Evolutionary conservation across 192 early-diverging fungal genomes (phyloP), one percentile per base, ranked within the genome.

Genomic region (Haplosporangium gracile): DNA sequence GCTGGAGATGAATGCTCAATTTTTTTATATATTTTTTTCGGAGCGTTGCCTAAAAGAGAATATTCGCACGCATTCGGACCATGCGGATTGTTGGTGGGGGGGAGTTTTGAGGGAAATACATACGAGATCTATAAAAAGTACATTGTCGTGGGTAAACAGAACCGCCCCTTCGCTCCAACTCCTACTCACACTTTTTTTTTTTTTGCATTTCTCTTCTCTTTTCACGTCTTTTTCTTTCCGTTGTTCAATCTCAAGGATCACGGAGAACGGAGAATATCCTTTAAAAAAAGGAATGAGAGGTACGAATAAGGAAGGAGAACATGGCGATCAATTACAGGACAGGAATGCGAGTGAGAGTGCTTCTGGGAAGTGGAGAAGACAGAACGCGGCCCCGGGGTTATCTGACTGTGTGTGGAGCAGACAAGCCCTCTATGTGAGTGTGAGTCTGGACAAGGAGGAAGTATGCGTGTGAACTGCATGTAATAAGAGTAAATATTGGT

Each of bases 61-160:
- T 71, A 42, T 71, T 71, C 70, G 70, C 70, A 71, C 70, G 70
- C 70, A 71, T 71, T 42, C 70, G 60, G 60, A 34, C 60, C 60
- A 65, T 65, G 60, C 60, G 60, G 32, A 65, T 29, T 29, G 60
- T 32, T 65, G 60, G 60, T 65, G 60, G 60, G 60, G 26, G 9
- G 24, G 8, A 20, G 60, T 29, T 34, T 10, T 29, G 55, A 57
- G 55, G 55, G 24, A 57, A 26, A 51, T 51, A 51, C 16, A 49
- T 16, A 49, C 16, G 47, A 49, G 60, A 65, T 65, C 60, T 65
- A 65, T 65, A 29, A 65, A 65, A 65, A 65, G 60, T 65, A 65
- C 60, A 26, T 65, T 65, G 60, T 51, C 60, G 60, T 65, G 60
- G 60, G 60, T 65, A 65, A 65, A 65, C 26, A 65, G 24, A 18